phyloP scores from a whole-genome alignment of 1,284 basidiomycete genomes.

The Boletus subluridellus region DNA sequence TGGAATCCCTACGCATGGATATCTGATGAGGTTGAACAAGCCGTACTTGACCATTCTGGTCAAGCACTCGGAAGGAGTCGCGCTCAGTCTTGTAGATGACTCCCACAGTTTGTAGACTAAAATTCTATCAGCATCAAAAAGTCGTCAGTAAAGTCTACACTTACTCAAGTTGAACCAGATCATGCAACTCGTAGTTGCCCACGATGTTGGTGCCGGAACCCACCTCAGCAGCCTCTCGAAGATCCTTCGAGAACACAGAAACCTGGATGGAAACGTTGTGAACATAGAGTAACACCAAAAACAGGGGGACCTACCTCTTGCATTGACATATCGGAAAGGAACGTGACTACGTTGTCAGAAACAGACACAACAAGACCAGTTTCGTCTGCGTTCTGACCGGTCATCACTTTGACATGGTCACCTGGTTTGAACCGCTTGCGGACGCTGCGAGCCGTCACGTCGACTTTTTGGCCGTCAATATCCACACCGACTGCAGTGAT shows the following conservation, averaged over 20 bases:
- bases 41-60: constrained; percentile 88
- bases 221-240: constrained; percentile 95
- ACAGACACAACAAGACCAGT: constrained; percentile 95
- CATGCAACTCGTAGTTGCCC: constrained; percentile 93
- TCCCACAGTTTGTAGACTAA: constrained; percentile 86
- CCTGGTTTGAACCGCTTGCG: constrained; percentile 95
- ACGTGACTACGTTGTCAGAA: constrained; percentile 87
- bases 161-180: constrained; percentile 94
- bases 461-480: constrained; percentile 79
- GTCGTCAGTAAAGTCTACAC: constrained; percentile 26
- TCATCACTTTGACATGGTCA: constrained; percentile 98
- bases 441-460: constrained; percentile 86
- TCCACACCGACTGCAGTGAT: constrained; percentile 81
- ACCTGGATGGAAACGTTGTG: constrained; percentile 49
- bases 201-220: constrained; percentile 86
- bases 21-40: constrained; percentile 95
- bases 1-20: constrained; percentile 82
- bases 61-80: constrained; percentile 91
- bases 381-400: constrained; percentile 91
- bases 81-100: constrained; percentile 98
- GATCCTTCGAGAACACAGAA: constrained; percentile 95
- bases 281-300: background rate
- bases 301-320: constrained; percentile 63
- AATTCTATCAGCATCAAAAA: constrained; percentile 7
- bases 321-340: constrained; percentile 96